Evolutionary conservation across 495 filamentous ascomycete species (phyloP), one percentile per base, ranked within the genome.

Genomic region (Lasiosphaeria miniovina): DNA sequence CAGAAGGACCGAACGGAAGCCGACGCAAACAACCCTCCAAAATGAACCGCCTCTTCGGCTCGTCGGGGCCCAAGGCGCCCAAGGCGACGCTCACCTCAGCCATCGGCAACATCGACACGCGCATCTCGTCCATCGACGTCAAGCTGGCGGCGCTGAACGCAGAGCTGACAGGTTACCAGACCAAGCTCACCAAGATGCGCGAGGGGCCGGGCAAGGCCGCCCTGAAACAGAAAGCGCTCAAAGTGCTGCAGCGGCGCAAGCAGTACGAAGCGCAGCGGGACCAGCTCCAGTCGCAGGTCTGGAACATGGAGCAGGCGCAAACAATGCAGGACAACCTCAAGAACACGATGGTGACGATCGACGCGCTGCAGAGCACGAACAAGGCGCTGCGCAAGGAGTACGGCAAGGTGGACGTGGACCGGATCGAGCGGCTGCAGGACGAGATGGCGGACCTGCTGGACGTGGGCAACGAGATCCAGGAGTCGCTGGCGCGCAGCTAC

Each of bases 251-350:
- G 75, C 89, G 91, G n/a, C 89, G 95, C 36, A 96, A 96, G 69
- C 88, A 93, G 75, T 96, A 97, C 84, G 94, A 98, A 74, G 77
- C 80, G 9, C 93, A 98, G 77, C 88, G 92, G 15, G 93, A 98
- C 64, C 92, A 98, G 75, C 87, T 98, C 56, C 90, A 95, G 74
- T 85, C 88, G 65, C 94, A 98, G 73, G 89, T 88, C 11, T 98
- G 94, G 94, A 98, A 98, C 77, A 97, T 98, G 93, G 93, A 98
- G 74, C 94, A 98, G 71, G 94, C 94, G 6, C 89, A 90, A 72
- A 96, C 95, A 82, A 98, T 98, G 95, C 92, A 94, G 76, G 94
- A 98, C 74, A 98, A 98, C 67, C 86, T 98, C 38, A 95, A 96
- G 71, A 97, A 98, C 73, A 93, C 95, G 55, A 96, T 98, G 93